phyloP scores from a whole-genome alignment of 257 asterid genomes.

The Nicotiana tomentosiformis region DNA sequence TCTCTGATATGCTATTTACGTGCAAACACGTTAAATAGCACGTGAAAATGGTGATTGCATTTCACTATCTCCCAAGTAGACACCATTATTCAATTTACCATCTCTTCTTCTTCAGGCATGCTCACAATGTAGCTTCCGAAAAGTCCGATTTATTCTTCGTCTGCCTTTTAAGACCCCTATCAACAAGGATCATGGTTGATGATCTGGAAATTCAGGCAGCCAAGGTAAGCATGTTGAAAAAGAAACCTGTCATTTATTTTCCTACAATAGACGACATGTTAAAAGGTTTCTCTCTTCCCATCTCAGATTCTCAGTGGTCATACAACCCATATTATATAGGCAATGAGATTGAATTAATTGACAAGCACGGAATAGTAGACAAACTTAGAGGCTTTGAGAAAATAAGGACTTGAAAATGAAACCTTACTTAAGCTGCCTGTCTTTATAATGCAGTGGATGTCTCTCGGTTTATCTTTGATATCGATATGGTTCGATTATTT shows the following conservation, averaged over 20 bases:
- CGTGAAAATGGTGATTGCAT: background rate
- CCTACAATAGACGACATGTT: background rate
- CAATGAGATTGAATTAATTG: no score
- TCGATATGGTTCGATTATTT: no score
- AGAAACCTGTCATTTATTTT: background rate
- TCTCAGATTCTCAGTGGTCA: background rate
- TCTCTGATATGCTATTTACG: background rate
- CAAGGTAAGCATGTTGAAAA: constrained; percentile 36
- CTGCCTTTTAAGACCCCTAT: constrained; percentile 41
- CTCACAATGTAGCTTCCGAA: constrained; percentile 65
- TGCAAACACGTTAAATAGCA: background rate
- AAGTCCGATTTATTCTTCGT: constrained; percentile 79
- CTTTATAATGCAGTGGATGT: constrained; percentile 63
- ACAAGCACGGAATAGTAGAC: no score
- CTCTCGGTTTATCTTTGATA: background rate
- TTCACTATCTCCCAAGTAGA: background rate
- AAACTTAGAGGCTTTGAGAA: no score
- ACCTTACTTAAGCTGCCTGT: background rate
- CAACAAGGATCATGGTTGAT: constrained; percentile 49
- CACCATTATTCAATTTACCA: background rate
- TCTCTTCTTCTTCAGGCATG: constrained; percentile 45
- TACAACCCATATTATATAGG: background rate
- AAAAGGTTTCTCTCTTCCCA: background rate
- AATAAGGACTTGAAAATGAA: no score
- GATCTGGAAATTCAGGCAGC: constrained; percentile 80